phyloP scores from a whole-genome alignment of 805 yeast genomes.

The Candida broadrunensis region DNA sequence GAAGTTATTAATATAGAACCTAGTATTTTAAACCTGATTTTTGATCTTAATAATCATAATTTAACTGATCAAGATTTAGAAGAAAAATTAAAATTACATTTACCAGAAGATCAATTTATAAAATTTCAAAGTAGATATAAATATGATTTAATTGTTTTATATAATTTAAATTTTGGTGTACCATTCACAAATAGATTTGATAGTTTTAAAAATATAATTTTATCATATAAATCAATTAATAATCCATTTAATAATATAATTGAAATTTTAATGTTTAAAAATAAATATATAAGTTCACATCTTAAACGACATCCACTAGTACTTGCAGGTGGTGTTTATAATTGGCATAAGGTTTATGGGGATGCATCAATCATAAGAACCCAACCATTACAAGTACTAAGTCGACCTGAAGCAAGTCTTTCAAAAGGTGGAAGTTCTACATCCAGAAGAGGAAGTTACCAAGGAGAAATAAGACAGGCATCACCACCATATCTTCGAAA shows the following conservation, averaged over 20 bases:
- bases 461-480: background rate
- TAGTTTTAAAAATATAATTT: constrained; percentile 32
- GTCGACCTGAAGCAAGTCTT: background rate
- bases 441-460: background rate
- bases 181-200: constrained; percentile 26
- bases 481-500: constrained; percentile 7
- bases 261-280: constrained; percentile 27
- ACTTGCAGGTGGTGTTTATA: constrained; percentile 35
- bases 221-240: constrained; percentile 34
- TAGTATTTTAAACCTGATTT: constrained; percentile 13
- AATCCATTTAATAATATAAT: constrained; percentile 58
- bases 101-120: constrained; percentile 54
- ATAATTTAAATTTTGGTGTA: constrained; percentile 48
- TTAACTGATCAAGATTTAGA: constrained; percentile 67
- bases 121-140: constrained; percentile 50
- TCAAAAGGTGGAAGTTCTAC: background rate
- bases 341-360: constrained; percentile 32
- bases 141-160: constrained; percentile 64
- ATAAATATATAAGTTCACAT: constrained; percentile 31
- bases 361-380: constrained; percentile 17
- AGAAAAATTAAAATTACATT: constrained; percentile 50
- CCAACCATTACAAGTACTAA: constrained; percentile 7
- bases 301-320: constrained; percentile 29
- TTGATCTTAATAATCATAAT: constrained; percentile 36
- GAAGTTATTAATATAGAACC: constrained; percentile 79